A percentile compares a stretch with the other conserved stretches of the same genome.
Evolutionary conservation across 768 basidiomycete species (phyloP).

Genomic region (Lactarius psammicola): DNA sequence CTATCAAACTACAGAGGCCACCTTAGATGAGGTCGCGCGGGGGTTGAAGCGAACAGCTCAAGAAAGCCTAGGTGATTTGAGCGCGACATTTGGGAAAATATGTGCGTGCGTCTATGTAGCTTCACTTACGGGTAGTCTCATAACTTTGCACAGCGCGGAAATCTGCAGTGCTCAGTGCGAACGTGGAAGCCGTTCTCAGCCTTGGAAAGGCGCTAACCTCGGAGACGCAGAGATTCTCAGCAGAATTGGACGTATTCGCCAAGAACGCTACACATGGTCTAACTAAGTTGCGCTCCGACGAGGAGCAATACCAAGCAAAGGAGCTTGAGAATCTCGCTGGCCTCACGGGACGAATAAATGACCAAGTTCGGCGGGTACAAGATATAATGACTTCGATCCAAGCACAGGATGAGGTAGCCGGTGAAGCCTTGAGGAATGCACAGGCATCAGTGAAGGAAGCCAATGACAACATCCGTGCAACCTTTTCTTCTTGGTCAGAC

Average conservation of each 20-base stretch:
- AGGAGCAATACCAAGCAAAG: slow-evolving; percentile 53
- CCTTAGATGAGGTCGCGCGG: slow-evolving; percentile 68
- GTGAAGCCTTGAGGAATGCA: slow-evolving; percentile 49
- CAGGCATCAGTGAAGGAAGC: slow-evolving; percentile 52
- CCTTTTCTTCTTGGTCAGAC: slow-evolving; percentile 56
- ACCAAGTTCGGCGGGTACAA: slow-evolving; percentile 55
- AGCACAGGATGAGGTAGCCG: slow-evolving; percentile 53
- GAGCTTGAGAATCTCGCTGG: slow-evolving; percentile 53
- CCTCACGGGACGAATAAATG: slow-evolving; percentile 54
- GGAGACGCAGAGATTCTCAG: slow-evolving; percentile 52
- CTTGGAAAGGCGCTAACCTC: slow-evolving; percentile 59
- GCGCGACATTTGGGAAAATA: slow-evolving; percentile 75
- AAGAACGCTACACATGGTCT: slow-evolving; percentile 55
- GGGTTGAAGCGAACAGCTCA: slow-evolving; percentile 61
- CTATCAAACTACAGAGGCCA: slow-evolving; percentile 69
- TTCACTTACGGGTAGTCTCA: background rate
- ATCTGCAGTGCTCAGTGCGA: slow-evolving; percentile 56
- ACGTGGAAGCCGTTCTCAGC: slow-evolving; percentile 60
- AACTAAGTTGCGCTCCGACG: slow-evolving; percentile 52
- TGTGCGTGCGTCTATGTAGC: slow-evolving; percentile 46
- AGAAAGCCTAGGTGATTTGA: slow-evolving; percentile 71
- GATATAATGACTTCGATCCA: slow-evolving; percentile 54
- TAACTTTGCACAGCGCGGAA: slow-evolving; percentile 62
- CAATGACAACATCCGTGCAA: slow-evolving; percentile 50
- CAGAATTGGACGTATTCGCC: slow-evolving; percentile 61